phyloP scores from a whole-genome alignment of 2,329 filamentous ascomycete species.

The Xylariaceae sp. region DNA sequence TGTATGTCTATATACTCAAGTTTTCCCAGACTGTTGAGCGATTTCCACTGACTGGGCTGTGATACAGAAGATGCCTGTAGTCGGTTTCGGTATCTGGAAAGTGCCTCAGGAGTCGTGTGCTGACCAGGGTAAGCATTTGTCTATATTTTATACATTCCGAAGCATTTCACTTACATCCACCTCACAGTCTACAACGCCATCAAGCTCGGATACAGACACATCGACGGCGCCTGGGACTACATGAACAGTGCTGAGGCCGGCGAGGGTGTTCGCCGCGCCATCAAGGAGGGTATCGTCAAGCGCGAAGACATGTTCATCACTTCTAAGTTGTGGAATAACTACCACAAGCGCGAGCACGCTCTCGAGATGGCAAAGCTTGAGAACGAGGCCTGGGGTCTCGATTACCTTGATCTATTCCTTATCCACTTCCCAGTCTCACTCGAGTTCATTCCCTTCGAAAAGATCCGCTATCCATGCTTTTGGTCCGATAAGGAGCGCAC shows the following conservation, averaged over 20 bases:
- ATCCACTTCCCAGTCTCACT: conserved; percentile 58
- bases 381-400: conserved; percentile 58
- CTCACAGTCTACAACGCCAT: conserved; percentile 60
- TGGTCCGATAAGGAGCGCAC: conserved; percentile 42
- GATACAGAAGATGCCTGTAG: conserved; percentile 35
- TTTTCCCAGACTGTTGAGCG: not conserved
- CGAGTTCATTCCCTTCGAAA: conserved; percentile 40
- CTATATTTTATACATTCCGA: conserved; percentile 47
- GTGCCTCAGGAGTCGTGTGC: conserved; percentile 33
- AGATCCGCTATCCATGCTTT: conserved; percentile 37
- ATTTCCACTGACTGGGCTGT: conserved; percentile 6
- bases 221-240: conserved; percentile 55
- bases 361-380: conserved; percentile 57
- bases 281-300: conserved; percentile 56
- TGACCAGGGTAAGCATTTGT: conserved; percentile 26
- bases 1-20: conserved; percentile 20
- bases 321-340: conserved; percentile 65
- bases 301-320: conserved; percentile 63
- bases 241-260: conserved; percentile 65
- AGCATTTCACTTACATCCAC: conserved; percentile 36
- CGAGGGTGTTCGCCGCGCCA: conserved; percentile 55
- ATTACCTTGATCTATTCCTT: conserved; percentile 66
- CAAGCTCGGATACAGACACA: conserved; percentile 50
- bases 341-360: conserved; percentile 59
- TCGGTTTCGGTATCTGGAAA: conserved; percentile 41